phyloP scores from a whole-genome alignment of 306 rosid genomes.

The Dryas alaskensis region DNA sequence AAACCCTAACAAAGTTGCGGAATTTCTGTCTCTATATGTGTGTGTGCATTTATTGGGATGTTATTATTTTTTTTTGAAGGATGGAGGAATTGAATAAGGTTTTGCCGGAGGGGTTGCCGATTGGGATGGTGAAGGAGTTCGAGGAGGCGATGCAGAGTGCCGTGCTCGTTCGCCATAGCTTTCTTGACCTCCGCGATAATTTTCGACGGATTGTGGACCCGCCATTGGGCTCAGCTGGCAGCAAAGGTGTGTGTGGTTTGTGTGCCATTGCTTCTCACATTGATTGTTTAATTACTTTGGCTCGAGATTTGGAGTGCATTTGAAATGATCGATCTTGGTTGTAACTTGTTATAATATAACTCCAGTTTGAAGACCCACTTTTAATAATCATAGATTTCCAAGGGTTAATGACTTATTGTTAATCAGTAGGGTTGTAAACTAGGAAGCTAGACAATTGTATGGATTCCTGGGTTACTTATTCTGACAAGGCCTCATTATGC shows the following conservation, averaged over 20 bases:
- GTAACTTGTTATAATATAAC: neutral
- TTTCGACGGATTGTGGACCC: constrained; percentile 76
- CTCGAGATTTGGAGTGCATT: neutral
- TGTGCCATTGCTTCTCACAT: neutral
- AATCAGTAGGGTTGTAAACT: neutral
- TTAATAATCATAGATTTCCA: neutral
- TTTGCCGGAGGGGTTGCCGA: constrained; percentile 82
- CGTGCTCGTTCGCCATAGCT: constrained; percentile 71
- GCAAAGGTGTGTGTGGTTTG: constrained; percentile 44
- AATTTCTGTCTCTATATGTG: neutral
- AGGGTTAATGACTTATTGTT: neutral
- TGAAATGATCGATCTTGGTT: neutral
- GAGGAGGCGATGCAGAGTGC: constrained; percentile 70
- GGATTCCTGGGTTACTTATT: neutral
- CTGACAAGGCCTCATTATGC: neutral
- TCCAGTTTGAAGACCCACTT: neutral
- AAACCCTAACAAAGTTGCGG: neutral
- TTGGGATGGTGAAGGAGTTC: constrained; percentile 85
- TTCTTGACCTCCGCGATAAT: constrained; percentile 84
- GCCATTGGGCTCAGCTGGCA: constrained; percentile 45
- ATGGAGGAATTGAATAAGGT: constrained; percentile 50
- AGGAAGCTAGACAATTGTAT: neutral
- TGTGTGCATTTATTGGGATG: constrained; percentile 1
- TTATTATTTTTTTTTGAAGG: constrained; percentile 29
- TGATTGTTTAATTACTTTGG: neutral